Base-by-base conservation (phyloP, 495 filamentous ascomycete genomes). In the Alectoria sarmentosa region DNA sequence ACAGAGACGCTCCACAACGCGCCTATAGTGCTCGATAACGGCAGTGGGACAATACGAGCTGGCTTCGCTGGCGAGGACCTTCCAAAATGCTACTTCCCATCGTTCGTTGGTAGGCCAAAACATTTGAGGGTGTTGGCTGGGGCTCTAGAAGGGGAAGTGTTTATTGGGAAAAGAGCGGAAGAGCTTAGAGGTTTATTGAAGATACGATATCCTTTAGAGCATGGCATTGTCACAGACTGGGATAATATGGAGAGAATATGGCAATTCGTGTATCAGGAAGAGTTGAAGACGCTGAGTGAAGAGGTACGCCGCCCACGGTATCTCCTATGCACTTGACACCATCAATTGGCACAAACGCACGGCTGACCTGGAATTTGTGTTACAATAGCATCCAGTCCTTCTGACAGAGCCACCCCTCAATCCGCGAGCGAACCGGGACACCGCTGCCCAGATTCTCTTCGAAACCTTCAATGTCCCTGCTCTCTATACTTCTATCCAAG, bases 201-300 rank as follows among this genome's bases (percentile, higher is more conserved):
- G 79, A 92, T 99, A 71, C 83, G 86, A 59, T 98, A 98, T 72
- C 94, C 94, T 49, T 81, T 99, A 63, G 95, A 97, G 75, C 94
- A 99, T 75, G 94, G 94, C 71, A 94, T 98, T 67, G 94, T 99
- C 56, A 99, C 94, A 65, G 92, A 99, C 76, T 99, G 94, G 94
- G 94, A 98, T 71, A 94, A 99, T 72, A 99, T 99, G 94, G 94
- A 98, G 79, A 88, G 90, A 75, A 99, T 99, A 76, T 99, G 94
- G 94, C 89, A 91, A 74, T 86, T 88, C 71, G 88, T 90, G 59
- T 91, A 90, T 75, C 84, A 85, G 65, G 88, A 88, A 72, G 88
- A 90, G 68, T 76, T 99, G 68, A 98, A 97, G 79, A 96, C 93
- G 34, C 82, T 96, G 71, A 96, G 92, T 71, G 94, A 98, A 80